Percentiles rank a stretch among this genome's conserved stretches.
Evolutionary conservation across 805 yeast species (phyloP).

Genomic region (Wickerhamiella domercqiae): DNA sequence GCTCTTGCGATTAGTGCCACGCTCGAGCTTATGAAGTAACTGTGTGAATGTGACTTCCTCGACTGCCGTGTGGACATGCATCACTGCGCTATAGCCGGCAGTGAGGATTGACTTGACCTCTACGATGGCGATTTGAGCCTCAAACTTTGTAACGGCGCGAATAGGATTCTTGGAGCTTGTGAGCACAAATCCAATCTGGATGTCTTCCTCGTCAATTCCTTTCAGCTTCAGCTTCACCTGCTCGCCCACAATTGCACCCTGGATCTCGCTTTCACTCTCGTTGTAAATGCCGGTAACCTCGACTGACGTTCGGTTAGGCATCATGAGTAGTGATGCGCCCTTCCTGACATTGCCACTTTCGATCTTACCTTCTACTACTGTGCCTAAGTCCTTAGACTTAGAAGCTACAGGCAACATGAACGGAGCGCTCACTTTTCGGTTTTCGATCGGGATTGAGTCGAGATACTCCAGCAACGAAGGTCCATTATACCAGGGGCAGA

Average conservation of each 20-base stretch:
- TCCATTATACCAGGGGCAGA: slow-evolving; percentile 88
- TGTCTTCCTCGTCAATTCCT: slow-evolving; percentile 96
- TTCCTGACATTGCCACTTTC: slow-evolving; percentile 89
- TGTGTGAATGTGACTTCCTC: slow-evolving; percentile 80
- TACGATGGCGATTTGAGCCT: slow-evolving; percentile 93
- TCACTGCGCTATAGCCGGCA: slow-evolving; percentile 92
- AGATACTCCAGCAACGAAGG: slow-evolving; percentile 83
- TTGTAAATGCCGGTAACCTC: slow-evolving; percentile 81
- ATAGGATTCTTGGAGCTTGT: slow-evolving; percentile 80
- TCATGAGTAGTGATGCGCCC: slow-evolving; percentile 56
- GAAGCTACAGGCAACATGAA: slow-evolving; percentile 94
- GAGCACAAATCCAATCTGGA: slow-evolving; percentile 79
- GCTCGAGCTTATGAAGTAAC: slow-evolving; percentile 83
- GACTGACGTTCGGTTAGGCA: slow-evolving; percentile 80
- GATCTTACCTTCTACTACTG: slow-evolving; percentile 94
- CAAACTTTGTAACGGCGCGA: slow-evolving; percentile 76
- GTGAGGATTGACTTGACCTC: slow-evolving; percentile 90
- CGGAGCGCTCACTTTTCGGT: slow-evolving; percentile 84
- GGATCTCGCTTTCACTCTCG: slow-evolving; percentile 92
- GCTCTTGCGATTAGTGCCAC: slow-evolving; percentile 91
- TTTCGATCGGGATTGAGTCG: slow-evolving; percentile 64
- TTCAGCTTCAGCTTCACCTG: slow-evolving; percentile 86
- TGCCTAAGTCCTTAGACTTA: slow-evolving; percentile 94
- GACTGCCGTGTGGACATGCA: slow-evolving; percentile 97
- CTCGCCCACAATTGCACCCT: slow-evolving; percentile 85